Conservation (phyloP, 768 basidiomycete genomes). For the Tricholoma furcatifolium region DNA sequence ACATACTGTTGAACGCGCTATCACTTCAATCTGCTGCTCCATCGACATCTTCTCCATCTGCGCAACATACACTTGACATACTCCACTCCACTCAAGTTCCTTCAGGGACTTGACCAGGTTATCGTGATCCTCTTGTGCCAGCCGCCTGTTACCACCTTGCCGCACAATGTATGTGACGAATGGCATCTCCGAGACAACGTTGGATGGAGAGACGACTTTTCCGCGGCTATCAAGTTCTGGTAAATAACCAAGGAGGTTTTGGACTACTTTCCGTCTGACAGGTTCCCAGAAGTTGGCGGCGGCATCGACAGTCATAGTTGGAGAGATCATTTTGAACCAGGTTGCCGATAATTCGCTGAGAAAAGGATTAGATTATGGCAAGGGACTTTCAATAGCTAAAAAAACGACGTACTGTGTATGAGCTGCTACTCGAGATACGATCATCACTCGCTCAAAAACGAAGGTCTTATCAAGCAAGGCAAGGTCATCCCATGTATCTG, state of each 20-base stretch:
- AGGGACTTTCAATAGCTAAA: neutral
- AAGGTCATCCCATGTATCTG: conserved; percentile 65
- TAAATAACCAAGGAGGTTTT: conserved; percentile 33
- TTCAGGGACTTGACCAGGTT: conserved; percentile 44
- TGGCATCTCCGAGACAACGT: conserved; percentile 21
- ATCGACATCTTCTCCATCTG: conserved; percentile 44
- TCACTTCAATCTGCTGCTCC: conserved; percentile 61
- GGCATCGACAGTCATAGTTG: conserved; percentile 28
- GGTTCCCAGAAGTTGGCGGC: conserved; percentile 35
- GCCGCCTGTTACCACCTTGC: conserved; percentile 42
- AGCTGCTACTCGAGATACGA: conserved; percentile 66
- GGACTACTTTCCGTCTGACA: conserved; percentile 26
- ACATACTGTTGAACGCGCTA: conserved; percentile 62
- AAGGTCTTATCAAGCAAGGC: conserved; percentile 44
- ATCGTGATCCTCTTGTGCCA: conserved; percentile 49
- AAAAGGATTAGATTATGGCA: conserved; percentile 17
- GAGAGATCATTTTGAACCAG: conserved; percentile 38
- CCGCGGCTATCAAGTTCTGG: conserved; percentile 18
- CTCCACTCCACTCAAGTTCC: conserved; percentile 47
- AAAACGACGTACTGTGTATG: conserved; percentile 38
- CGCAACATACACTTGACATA: conserved; percentile 46
- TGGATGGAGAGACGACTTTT: conserved; percentile 8
- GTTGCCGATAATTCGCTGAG: conserved; percentile 25
- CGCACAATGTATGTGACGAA: conserved; percentile 61
- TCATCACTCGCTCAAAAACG: conserved; percentile 60